Evolutionary conservation across 2,329 filamentous ascomycete genomes (phyloP).

Genomic region (Penicillium brasilianum): DNA sequence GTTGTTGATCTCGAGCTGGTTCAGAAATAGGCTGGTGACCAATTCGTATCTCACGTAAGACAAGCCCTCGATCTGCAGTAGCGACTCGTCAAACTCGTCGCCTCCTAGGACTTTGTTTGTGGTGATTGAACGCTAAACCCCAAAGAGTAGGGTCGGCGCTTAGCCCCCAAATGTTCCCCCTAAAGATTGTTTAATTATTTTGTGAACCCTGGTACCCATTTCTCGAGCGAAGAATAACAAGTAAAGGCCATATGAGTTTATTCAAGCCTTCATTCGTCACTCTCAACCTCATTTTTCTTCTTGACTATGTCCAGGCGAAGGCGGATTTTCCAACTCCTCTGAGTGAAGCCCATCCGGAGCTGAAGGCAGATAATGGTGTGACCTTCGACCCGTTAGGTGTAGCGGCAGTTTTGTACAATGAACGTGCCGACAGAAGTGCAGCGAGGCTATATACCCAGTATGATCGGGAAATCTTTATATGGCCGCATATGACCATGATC

Average conservation of each 20-base stretch:
- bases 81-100: not conserved
- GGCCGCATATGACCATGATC: conserved; percentile 42
- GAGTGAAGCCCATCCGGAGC: not conserved
- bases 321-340: not conserved
- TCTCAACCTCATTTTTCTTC: not conserved
- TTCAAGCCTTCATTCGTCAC: not conserved
- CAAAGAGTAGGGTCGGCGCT: not conserved
- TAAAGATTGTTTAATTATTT: not conserved
- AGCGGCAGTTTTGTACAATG: conserved; percentile 39
- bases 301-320: not conserved
- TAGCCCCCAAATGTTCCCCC: not conserved
- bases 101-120: not conserved
- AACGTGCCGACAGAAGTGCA: conserved; percentile 37
- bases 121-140: not conserved
- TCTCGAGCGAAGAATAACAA: not conserved
- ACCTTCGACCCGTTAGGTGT: conserved; percentile 43
- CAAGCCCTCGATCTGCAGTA: not conserved
- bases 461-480: conserved; percentile 34
- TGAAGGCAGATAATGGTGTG: conserved; percentile 20
- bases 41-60: conserved; percentile 6
- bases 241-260: not conserved
- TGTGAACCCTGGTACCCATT: not conserved
- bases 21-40: not conserved
- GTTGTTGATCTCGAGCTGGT: too few species aligned
- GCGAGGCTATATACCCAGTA: conserved; percentile 38